Conservation (phyloP, 1,139 yeast species). For the Geotrichum citri-aurantii region DNA sequence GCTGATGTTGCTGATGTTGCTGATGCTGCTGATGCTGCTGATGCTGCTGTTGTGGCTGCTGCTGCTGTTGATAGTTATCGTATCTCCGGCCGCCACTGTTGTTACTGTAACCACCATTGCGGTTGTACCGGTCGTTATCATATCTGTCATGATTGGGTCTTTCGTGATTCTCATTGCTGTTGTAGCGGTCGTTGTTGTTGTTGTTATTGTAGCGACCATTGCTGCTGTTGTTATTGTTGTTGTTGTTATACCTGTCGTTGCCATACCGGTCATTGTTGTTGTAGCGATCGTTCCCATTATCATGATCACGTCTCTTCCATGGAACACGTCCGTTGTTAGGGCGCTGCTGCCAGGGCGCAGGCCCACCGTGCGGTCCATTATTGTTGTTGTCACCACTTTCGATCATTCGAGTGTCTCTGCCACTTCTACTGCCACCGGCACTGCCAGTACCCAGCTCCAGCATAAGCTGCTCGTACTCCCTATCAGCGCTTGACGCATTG, state of each 20-base stretch:
- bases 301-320: conserved; percentile 20
- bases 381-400: conserved; percentile 11
- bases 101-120: conserved; percentile 1
- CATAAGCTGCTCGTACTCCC: conserved; percentile 49
- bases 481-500: conserved; percentile 36
- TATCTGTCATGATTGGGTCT: conserved; percentile 1
- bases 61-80: conserved; percentile 16
- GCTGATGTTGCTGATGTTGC: conserved; percentile 2
- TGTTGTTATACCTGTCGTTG: conserved; percentile 6
- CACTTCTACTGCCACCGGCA: conserved; percentile 14
- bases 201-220: conserved; percentile 4
- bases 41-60: conserved; percentile 11
- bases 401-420: conserved; percentile 15
- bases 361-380: conserved; percentile 15
- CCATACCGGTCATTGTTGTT: conserved; percentile 6
- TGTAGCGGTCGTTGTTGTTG: conserved; percentile 1
- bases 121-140: conserved; percentile 1
- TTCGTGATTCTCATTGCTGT: conserved; percentile 4
- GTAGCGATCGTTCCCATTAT: conserved; percentile 3
- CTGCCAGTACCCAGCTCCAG: conserved; percentile 42
- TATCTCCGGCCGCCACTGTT: conserved; percentile 14
- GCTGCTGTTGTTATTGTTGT: conserved; percentile 3
- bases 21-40: conserved; percentile 7
- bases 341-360: conserved; percentile 20
- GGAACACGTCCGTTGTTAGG: conserved; percentile 19